Evolutionary conservation across 192 early-diverging fungal genomes (phyloP).

Genomic region (Kappamyces sp.): DNA sequence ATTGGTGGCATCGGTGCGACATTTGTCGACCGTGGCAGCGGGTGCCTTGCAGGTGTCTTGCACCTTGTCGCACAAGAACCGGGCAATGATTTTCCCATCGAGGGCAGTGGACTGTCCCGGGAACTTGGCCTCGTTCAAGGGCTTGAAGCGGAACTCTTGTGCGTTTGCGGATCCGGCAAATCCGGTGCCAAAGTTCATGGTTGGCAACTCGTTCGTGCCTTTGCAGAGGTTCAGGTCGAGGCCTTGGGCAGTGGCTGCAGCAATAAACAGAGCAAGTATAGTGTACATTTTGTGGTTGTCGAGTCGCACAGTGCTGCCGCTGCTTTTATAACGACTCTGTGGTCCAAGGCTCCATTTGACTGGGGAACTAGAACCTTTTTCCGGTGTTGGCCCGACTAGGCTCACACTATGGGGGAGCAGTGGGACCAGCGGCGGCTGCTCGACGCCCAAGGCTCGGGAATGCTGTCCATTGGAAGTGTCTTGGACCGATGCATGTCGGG

Average conservation of each 20-base stretch:
- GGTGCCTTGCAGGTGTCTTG: conserved; percentile 23
- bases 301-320: too few relatives aligned
- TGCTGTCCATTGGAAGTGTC: too few relatives aligned
- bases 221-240: conserved; percentile 2
- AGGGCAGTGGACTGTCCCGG: conserved; percentile 25
- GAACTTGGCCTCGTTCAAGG: conserved; percentile 21
- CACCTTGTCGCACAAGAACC: conserved; percentile 29
- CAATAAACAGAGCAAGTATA: too few relatives aligned
- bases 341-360: too few relatives aligned
- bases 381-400: too few relatives aligned
- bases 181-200: conserved; percentile 12
- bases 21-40: conserved; percentile 15
- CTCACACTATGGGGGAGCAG: too few relatives aligned
- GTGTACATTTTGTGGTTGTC: too few relatives aligned
- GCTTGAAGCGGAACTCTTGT: conserved; percentile 26
- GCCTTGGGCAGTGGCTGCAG: not conserved
- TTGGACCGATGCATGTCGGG: too few relatives aligned
- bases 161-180: conserved; percentile 17
- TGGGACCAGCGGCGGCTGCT: too few relatives aligned
- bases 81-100: conserved; percentile 24
- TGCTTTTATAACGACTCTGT: too few relatives aligned
- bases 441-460: too few relatives aligned
- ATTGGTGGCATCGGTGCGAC: conserved; percentile 3
- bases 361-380: too few relatives aligned
- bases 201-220: not conserved